Evolutionary conservation across 2,329 filamentous ascomycete species (phyloP).

Genomic region (Fusarium coffeatum): DNA sequence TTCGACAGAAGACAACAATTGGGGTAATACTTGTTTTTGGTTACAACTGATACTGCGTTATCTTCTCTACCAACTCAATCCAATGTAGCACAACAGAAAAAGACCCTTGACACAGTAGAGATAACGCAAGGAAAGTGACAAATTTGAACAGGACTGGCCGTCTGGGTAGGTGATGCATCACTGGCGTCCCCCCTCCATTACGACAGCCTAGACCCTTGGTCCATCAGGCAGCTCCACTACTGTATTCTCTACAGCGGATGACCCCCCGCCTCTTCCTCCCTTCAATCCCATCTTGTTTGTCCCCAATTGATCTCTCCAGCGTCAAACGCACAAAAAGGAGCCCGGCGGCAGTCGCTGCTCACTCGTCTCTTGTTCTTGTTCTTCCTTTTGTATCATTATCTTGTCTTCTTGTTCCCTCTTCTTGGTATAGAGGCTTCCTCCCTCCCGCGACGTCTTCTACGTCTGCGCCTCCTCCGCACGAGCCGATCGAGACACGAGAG

Average conservation of each 20-base stretch:
- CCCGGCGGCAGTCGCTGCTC: not conserved
- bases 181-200: not conserved
- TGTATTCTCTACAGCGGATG: not conserved
- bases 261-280: not conserved
- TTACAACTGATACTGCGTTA: not conserved
- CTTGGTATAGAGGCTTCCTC: not conserved
- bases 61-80: not conserved
- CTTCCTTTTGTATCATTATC: not conserved
- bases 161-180: not conserved
- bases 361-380: not conserved
- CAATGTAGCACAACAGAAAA: not conserved
- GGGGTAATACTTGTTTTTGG: not conserved
- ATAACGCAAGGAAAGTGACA: not conserved
- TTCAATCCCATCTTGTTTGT: not conserved
- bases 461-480: constrained; percentile 1
- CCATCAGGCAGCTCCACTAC: not conserved
- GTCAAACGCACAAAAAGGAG: not conserved
- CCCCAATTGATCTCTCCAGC: not conserved
- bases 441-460: not conserved
- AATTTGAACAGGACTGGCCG: not conserved
- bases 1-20: not conserved
- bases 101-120: not conserved
- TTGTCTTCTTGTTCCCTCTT: not conserved
- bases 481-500: not conserved
- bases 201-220: constrained; percentile 8